Percentiles rank a stretch among this genome's conserved stretches.
Conservation (phyloP, 208 protist genomes). For the Endotrypanum monterogeii region DNA sequence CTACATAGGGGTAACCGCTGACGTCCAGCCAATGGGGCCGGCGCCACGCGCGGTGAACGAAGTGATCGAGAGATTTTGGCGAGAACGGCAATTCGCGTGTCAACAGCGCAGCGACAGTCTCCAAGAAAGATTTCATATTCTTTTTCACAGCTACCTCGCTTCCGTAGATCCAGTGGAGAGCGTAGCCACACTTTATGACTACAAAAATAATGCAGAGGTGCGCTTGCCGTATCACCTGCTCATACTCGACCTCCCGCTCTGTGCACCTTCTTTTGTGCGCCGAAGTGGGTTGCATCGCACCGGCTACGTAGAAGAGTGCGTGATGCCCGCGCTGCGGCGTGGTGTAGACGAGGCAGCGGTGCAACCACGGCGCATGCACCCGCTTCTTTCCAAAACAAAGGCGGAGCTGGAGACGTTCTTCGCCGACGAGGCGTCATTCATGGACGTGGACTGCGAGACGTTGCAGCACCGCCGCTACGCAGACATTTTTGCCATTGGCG, state of each 20-base stretch:
- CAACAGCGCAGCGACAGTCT: not conserved
- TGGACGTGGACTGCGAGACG: conserved; percentile 73
- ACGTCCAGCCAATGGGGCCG: conserved; percentile 58
- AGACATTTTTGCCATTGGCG: conserved; percentile 86
- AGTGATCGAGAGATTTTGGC: conserved; percentile 56
- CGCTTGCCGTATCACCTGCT: conserved; percentile 63
- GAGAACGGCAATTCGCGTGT: conserved; percentile 33
- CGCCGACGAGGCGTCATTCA: conserved; percentile 55
- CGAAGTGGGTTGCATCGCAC: conserved; percentile 58
- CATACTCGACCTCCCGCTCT: conserved; percentile 78
- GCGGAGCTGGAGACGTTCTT: conserved; percentile 22
- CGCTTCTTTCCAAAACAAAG: conserved; percentile 14
- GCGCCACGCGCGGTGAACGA: conserved; percentile 57
- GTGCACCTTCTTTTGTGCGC: conserved; percentile 68
- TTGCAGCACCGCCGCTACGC: conserved; percentile 70
- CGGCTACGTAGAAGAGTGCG: conserved; percentile 37
- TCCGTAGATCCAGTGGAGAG: conserved; percentile 39
- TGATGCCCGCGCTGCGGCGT: conserved; percentile 15
- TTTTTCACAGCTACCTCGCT: conserved; percentile 56
- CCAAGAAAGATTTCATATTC: conserved; percentile 33
- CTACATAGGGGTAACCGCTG: conserved; percentile 60
- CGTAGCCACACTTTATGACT: conserved; percentile 77
- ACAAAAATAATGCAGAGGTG: conserved; percentile 45
- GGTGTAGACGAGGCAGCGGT: not conserved
- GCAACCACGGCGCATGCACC: not conserved